A percentile compares a stretch with the other conserved stretches of the same genome.
These are phyloP conservation scores for Saccharomycopsis crataegensis DNA, from an alignment of 1,139 yeast genomes.

Conservation along the genomic window DNA sequence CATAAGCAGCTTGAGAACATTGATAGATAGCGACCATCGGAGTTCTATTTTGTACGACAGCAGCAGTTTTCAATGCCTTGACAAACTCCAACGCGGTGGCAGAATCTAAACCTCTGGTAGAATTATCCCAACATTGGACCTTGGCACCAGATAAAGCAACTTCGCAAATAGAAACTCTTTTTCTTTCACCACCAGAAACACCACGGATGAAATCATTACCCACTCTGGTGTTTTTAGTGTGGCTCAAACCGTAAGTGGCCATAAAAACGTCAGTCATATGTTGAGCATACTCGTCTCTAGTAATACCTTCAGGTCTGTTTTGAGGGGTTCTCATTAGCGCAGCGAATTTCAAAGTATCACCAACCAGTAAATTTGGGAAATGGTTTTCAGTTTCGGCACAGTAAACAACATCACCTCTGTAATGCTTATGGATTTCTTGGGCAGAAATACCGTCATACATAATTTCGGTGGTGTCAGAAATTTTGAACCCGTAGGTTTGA, in stretches of 20 bases:
- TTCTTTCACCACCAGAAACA: slow-evolving; percentile 81
- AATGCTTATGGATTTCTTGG: slow-evolving; percentile 34
- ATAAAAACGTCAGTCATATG: slow-evolving; percentile 50
- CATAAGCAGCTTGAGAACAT: slow-evolving; percentile 59
- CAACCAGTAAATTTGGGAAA: slow-evolving; percentile 55
- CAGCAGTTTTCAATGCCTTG: slow-evolving; percentile 47
- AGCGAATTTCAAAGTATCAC: slow-evolving; percentile 52
- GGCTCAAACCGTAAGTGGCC: slow-evolving; percentile 58
- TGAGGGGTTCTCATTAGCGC: slow-evolving; percentile 48
- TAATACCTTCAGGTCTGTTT: slow-evolving; percentile 44
- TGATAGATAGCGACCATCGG: slow-evolving; percentile 64
- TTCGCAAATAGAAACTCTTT: slow-evolving; percentile 72
- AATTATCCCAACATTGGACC: slow-evolving; percentile 53
- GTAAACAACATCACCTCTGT: slow-evolving; percentile 52
- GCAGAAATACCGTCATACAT: slow-evolving; percentile 36
- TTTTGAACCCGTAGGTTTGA: slow-evolving; percentile 42
- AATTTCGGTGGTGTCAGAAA: slow-evolving; percentile 31
- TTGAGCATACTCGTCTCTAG: slow-evolving; percentile 40
- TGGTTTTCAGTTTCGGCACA: slow-evolving; percentile 56
- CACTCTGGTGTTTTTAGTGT: slow-evolving; percentile 62
- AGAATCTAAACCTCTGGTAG: slow-evolving; percentile 55
- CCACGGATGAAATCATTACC: slow-evolving; percentile 71
- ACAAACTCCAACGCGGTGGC: slow-evolving; percentile 60
- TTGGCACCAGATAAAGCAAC: slow-evolving; percentile 42
- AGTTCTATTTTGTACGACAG: slow-evolving; percentile 43